Evolutionary conservation across 495 filamentous ascomycete species (phyloP).

Genomic region (Talaromyces trachyspermus): DNA sequence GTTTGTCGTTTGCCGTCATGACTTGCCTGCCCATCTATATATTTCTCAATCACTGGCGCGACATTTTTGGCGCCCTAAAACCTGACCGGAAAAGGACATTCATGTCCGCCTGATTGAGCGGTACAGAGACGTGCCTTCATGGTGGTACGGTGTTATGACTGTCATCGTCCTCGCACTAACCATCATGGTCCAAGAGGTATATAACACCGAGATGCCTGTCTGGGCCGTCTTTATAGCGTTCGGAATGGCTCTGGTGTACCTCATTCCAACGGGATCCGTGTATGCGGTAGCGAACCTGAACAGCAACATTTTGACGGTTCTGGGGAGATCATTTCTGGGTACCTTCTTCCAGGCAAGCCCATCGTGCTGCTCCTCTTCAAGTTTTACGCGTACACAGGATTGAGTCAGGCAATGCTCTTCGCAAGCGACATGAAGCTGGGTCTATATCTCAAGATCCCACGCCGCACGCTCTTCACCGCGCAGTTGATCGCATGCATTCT

Average conservation of each 20-base stretch:
- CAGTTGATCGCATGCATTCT: conserved; percentile 77
- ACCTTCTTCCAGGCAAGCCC: conserved; percentile 69
- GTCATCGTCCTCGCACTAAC: conserved; percentile 62
- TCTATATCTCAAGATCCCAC: conserved; percentile 91
- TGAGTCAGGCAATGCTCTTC: conserved; percentile 79
- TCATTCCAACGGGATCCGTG: conserved; percentile 75
- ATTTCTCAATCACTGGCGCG: conserved; percentile 21
- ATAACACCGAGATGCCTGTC: conserved; percentile 67
- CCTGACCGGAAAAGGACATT: conserved; percentile 53
- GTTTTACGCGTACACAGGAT: conserved; percentile 77
- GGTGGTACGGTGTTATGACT: conserved; percentile 69
- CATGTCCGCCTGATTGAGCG: conserved; percentile 67
- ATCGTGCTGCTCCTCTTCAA: conserved; percentile 87
- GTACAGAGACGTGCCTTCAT: conserved; percentile 66
- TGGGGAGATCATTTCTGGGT: conserved; percentile 75
- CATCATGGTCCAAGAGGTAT: conserved; percentile 77
- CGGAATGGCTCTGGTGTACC: conserved; percentile 61
- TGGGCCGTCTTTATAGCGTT: conserved; percentile 72
- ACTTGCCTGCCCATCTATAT: conserved; percentile 43
- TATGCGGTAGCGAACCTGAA: conserved; percentile 84
- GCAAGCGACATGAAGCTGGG: conserved; percentile 81
- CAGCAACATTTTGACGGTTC: conserved; percentile 67
- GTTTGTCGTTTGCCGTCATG: conserved; percentile 73
- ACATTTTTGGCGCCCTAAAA: conserved; percentile 22
- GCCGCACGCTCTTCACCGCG: conserved; percentile 63